Evolutionary conservation across 2,329 filamentous ascomycete species (phyloP).

Genomic region (Madurella mycetomatis): DNA sequence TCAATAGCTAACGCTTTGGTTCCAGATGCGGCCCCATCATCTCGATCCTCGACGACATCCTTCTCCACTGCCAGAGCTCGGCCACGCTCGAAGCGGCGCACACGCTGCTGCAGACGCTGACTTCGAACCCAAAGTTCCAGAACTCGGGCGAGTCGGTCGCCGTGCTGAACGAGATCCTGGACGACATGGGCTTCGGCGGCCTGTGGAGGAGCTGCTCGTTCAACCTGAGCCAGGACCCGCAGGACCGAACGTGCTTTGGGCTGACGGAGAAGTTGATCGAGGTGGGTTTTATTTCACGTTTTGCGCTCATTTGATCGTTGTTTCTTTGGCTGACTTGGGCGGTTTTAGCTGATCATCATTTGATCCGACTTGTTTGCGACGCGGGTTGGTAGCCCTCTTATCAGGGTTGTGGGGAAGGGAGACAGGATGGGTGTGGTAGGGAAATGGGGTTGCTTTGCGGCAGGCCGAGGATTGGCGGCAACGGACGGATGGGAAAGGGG

Average conservation of each 20-base stretch:
- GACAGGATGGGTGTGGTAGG: too few relatives aligned
- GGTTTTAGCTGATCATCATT: conserved; percentile 16
- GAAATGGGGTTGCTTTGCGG: too few relatives aligned
- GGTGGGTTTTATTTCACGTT: conserved; percentile 37
- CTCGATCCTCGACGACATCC: conserved; percentile 55
- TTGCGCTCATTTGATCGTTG: neutral
- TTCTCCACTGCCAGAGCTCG: conserved; percentile 60
- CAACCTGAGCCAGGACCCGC: conserved; percentile 41
- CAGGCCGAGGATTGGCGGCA: too few relatives aligned
- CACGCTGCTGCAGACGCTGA: conserved; percentile 54
- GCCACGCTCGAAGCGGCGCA: conserved; percentile 58
- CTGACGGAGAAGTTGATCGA: conserved; percentile 59
- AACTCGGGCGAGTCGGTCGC: conserved; percentile 44
- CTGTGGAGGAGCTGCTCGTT: conserved; percentile 52
- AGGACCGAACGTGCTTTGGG: conserved; percentile 48
- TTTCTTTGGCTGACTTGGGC: neutral
- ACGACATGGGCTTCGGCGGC: conserved; percentile 59
- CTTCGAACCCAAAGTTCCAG: conserved; percentile 49
- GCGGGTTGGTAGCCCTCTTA: too few relatives aligned
- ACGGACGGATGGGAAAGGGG: too few relatives aligned
- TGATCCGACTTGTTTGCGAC: neutral
- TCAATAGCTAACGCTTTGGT: neutral
- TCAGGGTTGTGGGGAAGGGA: too few relatives aligned
- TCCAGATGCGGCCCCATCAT: conserved; percentile 52
- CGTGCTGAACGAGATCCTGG: conserved; percentile 49